A percentile compares a stretch with the other conserved stretches of the same genome.
These are phyloP conservation scores for Parastagonospora avenae DNA, from an alignment of 2,329 filamentous ascomycete genomes.

Conservation along the genomic window DNA sequence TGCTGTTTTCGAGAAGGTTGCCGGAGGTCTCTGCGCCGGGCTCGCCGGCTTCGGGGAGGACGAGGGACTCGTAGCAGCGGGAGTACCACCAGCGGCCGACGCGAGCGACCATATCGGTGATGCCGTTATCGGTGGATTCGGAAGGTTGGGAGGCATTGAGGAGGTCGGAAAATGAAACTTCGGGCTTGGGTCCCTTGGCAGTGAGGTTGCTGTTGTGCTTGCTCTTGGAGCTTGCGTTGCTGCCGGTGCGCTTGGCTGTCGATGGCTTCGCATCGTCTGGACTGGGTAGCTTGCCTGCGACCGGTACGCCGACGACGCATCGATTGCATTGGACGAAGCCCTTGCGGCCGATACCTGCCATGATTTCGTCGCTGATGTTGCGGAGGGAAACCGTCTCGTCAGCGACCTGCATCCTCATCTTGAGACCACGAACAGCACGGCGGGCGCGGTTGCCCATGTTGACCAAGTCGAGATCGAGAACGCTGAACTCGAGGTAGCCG, in stretches of 20 bases:
- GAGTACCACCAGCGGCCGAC: conserved; percentile 98
- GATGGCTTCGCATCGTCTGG: conserved; percentile 29
- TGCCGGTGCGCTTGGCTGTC: conserved; percentile 33
- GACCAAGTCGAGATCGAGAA: conserved; percentile 79
- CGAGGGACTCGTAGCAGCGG: conserved; percentile 80
- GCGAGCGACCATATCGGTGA: conserved; percentile 88
- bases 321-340: conserved; percentile 76
- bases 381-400: conserved; percentile 66
- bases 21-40: conserved; percentile 40
- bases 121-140: conserved; percentile 72
- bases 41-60: conserved; percentile 48
- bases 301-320: conserved; percentile 78
- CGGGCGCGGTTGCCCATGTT: conserved; percentile 78
- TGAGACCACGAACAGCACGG: conserved; percentile 70
- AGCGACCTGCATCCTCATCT: conserved; percentile 69
- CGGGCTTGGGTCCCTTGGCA: conserved; percentile 32
- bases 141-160: conserved; percentile 38
- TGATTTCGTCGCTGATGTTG: conserved; percentile 60
- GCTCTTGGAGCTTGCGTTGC: conserved; percentile 30
- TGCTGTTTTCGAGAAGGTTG: conserved; percentile 60
- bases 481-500: conserved; percentile 77
- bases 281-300: conserved; percentile 57
- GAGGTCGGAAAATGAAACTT: conserved; percentile 45
- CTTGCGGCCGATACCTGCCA: conserved; percentile 69
- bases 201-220: conserved; percentile 19